phyloP scores from a whole-genome alignment of 1,284 basidiomycete species.

The Ganoderma multipileum region DNA sequence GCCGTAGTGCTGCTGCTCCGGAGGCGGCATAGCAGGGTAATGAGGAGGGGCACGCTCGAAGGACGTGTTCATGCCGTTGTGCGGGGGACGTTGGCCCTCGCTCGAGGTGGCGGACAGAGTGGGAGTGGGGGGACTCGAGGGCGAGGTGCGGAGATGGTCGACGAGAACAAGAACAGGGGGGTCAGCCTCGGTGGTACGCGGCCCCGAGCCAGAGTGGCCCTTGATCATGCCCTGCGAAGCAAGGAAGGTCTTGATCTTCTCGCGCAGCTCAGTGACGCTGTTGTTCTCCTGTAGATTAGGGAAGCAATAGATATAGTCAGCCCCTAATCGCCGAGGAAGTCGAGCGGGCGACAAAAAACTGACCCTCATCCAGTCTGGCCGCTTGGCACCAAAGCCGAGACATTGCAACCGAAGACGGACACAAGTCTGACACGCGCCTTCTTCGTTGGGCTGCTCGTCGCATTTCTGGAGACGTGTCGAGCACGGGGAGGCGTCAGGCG shows the following conservation, averaged over 20 bases:
- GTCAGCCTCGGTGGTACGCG: slow-evolving; percentile 61
- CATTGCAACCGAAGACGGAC: slow-evolving; percentile 82
- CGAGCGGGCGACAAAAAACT: slow-evolving; percentile 32
- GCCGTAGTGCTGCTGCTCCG: slow-evolving; percentile 34
- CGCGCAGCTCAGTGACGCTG: slow-evolving; percentile 69
- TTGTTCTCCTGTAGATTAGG: slow-evolving; percentile 64
- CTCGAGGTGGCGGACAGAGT: slow-evolving; percentile 54
- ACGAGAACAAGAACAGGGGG: slow-evolving; percentile 60
- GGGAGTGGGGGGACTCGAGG: slow-evolving; percentile 61
- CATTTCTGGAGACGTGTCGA: slow-evolving; percentile 66
- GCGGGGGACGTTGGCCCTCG: slow-evolving; percentile 46
- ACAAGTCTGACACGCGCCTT: slow-evolving; percentile 77
- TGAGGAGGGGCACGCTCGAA: slow-evolving; percentile 49
- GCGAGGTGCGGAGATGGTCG: slow-evolving; percentile 53
- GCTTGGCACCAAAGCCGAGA: slow-evolving; percentile 82
- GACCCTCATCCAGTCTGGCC: slow-evolving; percentile 86
- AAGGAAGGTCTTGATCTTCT: slow-evolving; percentile 79
- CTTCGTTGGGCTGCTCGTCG: slow-evolving; percentile 70
- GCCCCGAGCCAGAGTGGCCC: slow-evolving; percentile 74
- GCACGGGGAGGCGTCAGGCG: slow-evolving; percentile 18
- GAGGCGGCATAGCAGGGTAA: slow-evolving; percentile 38
- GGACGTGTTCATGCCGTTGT: slow-evolving; percentile 44
- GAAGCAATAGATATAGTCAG: slow-evolving; percentile 15
- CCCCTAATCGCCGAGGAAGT: slow-evolving; percentile 21
- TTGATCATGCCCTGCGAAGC: slow-evolving; percentile 86